A percentile compares a stretch with the other conserved stretches of the same genome.
Evolutionary conservation across 2,329 filamentous ascomycete genomes (phyloP).

Genomic region (Talaromyces sp.): DNA sequence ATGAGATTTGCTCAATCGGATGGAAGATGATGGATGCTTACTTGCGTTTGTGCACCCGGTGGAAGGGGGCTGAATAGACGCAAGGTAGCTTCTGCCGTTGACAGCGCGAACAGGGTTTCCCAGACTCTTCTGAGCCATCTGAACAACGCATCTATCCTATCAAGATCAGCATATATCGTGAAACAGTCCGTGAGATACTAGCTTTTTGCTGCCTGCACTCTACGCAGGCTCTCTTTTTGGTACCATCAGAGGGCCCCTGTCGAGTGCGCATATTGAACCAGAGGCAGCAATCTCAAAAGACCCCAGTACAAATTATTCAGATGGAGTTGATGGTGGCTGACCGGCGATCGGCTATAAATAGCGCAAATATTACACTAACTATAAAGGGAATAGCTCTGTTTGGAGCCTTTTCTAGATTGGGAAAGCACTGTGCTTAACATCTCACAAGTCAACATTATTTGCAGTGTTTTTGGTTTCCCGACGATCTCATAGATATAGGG

Average conservation of each 20-base stretch:
- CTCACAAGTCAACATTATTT: no score
- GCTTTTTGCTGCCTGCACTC: conserved; percentile 1
- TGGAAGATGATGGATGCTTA: background rate
- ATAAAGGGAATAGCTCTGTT: background rate
- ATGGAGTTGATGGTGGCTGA: background rate
- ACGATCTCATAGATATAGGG: background rate
- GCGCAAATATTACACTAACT: background rate
- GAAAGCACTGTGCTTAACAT: background rate
- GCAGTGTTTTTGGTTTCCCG: background rate
- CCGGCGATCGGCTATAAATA: background rate
- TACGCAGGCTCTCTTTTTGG: background rate
- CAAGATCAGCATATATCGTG: background rate
- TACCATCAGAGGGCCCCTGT: background rate
- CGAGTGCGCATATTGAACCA: background rate
- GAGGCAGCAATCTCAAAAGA: background rate
- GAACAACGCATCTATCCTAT: background rate
- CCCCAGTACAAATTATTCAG: background rate
- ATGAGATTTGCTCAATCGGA: background rate
- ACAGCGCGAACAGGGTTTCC: background rate
- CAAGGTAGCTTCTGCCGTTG: background rate
- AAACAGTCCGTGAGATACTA: background rate
- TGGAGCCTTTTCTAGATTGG: background rate
- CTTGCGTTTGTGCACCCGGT: background rate
- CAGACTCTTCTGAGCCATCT: background rate
- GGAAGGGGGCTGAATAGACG: background rate